Base-by-base conservation (phyloP, 345 rosid species). In the Angophora floribunda region DNA sequence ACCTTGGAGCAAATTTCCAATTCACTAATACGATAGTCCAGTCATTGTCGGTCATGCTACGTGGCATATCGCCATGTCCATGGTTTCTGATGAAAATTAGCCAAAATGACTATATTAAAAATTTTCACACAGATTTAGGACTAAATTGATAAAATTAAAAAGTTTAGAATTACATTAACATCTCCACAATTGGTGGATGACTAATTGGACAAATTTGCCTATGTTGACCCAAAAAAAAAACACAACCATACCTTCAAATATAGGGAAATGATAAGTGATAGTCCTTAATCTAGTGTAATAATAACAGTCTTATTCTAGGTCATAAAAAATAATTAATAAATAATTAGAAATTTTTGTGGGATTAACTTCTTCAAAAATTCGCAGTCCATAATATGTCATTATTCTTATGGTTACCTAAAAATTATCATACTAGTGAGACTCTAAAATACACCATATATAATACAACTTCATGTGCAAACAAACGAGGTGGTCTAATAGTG, bases 131-230 rank as follows among this genome's bases (percentile, higher is more conserved):
- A 63, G 13, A 0, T n/a, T 63, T 63, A 14, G 17, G 7, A 63
- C 13, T n/a, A 63, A n/a, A 63, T 63, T 7, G 10, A 0, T 0
- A 63, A 63, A 63, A n/a, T 63, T 63, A 13, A 0, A 63, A n/a
- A 63, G 0, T 63, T n/a, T 13, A n/a, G 0, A 15, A n/a, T 0
- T 6, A 6, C 0, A 63, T 28, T 63, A 9, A 2, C 17, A 63
- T 63, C 0, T 12, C 19, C n/a, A 14, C n/a, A 63, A 63, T 63
- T 3, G 4, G 41, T 63, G 16, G 0, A 63, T 13, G 9, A 63
- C 19, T 14, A n/a, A 63, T 30, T 63, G 41, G 17, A n/a, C 19
- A 7, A 63, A n/a, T n/a, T n/a, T 8, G 1, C 75, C 36, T n/a
- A 63, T 7, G 19, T 63, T 12, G 41, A n/a, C 75, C 75, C 10